These are phyloP conservation scores for Agapanthus africanus DNA, from an alignment of 106 monocot genomes.

Conservation along the genomic window DNA sequence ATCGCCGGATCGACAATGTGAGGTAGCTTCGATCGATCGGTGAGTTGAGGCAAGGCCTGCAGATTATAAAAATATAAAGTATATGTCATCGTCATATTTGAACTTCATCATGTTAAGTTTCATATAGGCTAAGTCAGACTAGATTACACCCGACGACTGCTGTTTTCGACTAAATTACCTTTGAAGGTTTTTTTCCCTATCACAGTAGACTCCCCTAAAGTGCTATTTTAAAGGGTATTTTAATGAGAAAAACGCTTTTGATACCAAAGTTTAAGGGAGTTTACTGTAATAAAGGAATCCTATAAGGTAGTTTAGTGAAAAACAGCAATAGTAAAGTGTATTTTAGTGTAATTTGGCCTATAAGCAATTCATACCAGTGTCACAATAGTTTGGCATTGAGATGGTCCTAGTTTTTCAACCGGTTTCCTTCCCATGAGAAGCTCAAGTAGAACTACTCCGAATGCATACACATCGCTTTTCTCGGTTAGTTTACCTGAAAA, in stretches of 20 bases:
- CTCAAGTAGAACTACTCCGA: slow-evolving; percentile 83
- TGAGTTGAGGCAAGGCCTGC: slow-evolving; percentile 96
- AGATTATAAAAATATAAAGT: slow-evolving; percentile 1
- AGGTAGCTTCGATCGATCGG: slow-evolving; percentile 73
- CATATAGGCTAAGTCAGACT: too few relatives aligned
- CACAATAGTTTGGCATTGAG: slow-evolving; percentile 84
- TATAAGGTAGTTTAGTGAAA: too few relatives aligned
- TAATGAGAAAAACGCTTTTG: neutral
- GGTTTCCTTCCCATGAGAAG: slow-evolving; percentile 86
- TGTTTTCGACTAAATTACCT: too few relatives aligned
- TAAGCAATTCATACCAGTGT: slow-evolving; percentile 54
- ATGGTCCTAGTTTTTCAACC: slow-evolving; percentile 56
- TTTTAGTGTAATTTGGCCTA: too few relatives aligned
- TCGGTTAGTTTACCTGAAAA: slow-evolving; percentile 78
- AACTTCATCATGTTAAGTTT: neutral
- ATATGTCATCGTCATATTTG: neutral
- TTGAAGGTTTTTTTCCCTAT: too few relatives aligned
- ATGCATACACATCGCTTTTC: slow-evolving; percentile 98
- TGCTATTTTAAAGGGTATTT: neutral
- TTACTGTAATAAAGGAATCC: too few relatives aligned
- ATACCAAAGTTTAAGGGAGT: neutral
- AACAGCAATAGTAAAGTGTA: too few relatives aligned
- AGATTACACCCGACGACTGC: too few relatives aligned
- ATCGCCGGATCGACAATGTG: slow-evolving; percentile 69
- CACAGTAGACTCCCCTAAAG: neutral